Evolutionary conservation across 257 asterid genomes (phyloP).

Genomic region (Nicotiana tomentosiformis): DNA sequence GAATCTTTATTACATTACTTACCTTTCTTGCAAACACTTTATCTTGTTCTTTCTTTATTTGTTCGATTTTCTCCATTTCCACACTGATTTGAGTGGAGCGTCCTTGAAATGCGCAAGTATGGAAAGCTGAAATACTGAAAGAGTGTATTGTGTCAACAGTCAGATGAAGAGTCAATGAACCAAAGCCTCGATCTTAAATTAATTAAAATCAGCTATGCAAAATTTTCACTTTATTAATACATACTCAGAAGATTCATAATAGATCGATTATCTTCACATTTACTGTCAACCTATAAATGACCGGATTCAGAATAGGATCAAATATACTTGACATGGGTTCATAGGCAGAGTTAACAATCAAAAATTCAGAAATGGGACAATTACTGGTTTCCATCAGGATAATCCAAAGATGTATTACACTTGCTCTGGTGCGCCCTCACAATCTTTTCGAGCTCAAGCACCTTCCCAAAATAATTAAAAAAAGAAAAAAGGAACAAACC

Average conservation of each 20-base stretch:
- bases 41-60: neutral
- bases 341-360: neutral
- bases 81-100: neutral
- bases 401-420: neutral
- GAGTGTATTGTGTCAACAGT: no score
- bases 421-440: neutral
- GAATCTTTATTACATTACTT: neutral
- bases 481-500: neutral
- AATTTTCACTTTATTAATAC: neutral
- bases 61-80: neutral
- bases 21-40: neutral
- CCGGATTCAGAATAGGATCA: neutral
- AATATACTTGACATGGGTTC: neutral
- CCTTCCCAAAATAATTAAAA: neutral
- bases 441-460: neutral
- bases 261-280: neutral
- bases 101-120: neutral
- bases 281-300: neutral
- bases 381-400: neutral
- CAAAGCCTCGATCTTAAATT: neutral
- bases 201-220: neutral
- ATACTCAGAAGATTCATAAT: neutral
- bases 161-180: neutral
- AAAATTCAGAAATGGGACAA: neutral
- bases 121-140: neutral